Evolutionary conservation across 805 yeast genomes (phyloP).

Genomic region (Starmera dryadoides): DNA sequence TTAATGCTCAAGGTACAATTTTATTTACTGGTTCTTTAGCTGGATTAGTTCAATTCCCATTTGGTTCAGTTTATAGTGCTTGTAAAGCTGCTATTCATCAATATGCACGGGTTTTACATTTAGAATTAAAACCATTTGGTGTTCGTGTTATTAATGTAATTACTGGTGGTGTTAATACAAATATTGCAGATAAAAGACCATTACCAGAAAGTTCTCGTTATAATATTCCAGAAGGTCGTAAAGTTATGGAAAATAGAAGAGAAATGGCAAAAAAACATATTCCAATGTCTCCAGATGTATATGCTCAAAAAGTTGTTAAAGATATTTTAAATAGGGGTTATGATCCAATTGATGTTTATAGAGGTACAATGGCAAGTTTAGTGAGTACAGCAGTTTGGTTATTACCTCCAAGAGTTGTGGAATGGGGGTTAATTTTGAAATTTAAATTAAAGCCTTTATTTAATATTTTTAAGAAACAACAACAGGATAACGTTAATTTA

Average conservation of each 20-base stretch:
- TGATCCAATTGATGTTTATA: slow-evolving; percentile 43
- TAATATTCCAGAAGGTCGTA: slow-evolving; percentile 41
- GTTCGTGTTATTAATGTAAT: slow-evolving; percentile 63
- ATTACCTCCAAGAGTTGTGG: slow-evolving; percentile 43
- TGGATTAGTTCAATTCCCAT: slow-evolving; percentile 64
- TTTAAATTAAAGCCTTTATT: slow-evolving; percentile 32
- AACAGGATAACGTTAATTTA: slow-evolving; percentile 7
- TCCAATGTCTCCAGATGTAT: slow-evolving; percentile 55
- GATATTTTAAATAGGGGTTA: slow-evolving; percentile 31
- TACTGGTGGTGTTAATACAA: slow-evolving; percentile 72
- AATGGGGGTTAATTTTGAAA: slow-evolving; percentile 29
- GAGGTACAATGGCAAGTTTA: slow-evolving; percentile 42
- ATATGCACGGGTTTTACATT: slow-evolving; percentile 53
- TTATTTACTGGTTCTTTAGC: slow-evolving; percentile 71
- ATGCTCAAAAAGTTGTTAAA: slow-evolving; percentile 47
- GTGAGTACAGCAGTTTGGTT: slow-evolving; percentile 26
- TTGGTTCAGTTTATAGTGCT: slow-evolving; percentile 57
- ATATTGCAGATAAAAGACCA: slow-evolving; percentile 60
- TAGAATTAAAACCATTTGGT: slow-evolving; percentile 66
- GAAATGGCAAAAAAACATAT: slow-evolving; percentile 49
- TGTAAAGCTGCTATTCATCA: slow-evolving; percentile 73
- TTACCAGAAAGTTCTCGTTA: slow-evolving; percentile 51
- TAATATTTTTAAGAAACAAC: slow-evolving; percentile 18
- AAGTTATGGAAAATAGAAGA: slow-evolving; percentile 43
- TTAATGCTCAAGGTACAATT: slow-evolving; percentile 60